Percentiles rank a stretch among this genome's conserved stretches.
Conservation (phyloP, 1,284 basidiomycete genomes). For the Apiotrichum domesticum region DNA sequence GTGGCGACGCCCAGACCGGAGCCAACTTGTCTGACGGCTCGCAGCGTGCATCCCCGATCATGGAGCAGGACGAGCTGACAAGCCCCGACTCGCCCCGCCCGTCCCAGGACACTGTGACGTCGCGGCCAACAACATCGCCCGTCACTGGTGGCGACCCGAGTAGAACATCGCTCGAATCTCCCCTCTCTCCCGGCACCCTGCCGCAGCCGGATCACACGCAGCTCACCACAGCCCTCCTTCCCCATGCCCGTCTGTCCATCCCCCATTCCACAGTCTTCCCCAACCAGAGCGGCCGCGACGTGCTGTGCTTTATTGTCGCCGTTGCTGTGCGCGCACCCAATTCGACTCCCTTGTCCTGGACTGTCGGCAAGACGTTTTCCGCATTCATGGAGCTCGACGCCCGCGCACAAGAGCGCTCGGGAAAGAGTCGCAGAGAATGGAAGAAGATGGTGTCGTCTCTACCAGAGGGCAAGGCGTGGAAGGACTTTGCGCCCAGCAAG, state of each 20-base stretch:
- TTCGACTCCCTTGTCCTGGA: constrained; percentile 60
- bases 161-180: constrained; percentile 11
- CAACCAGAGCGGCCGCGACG: constrained; percentile 42
- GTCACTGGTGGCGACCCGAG: background rate
- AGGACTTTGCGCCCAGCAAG: constrained; percentile 91
- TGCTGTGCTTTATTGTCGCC: constrained; percentile 43
- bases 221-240: constrained; percentile 34
- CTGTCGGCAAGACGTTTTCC: constrained; percentile 86
- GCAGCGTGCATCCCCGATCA: constrained; percentile 13
- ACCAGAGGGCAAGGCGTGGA: constrained; percentile 90
- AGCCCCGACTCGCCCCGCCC: constrained; percentile 9
- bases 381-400: constrained; percentile 79
- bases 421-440: constrained; percentile 57
- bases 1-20: background rate
- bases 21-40: constrained; percentile 1
- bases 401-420: constrained; percentile 55
- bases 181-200: background rate
- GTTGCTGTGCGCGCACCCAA: constrained; percentile 40
- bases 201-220: constrained; percentile 13
- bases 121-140: constrained; percentile 7
- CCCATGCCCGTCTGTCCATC: constrained; percentile 40
- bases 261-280: constrained; percentile 42
- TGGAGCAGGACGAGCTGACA: constrained; percentile 11
- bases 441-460: constrained; percentile 68
- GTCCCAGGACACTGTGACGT: constrained; percentile 23